Base-by-base conservation (phyloP, 2,329 filamentous ascomycete genomes). In the Mariannaea sp. region DNA sequence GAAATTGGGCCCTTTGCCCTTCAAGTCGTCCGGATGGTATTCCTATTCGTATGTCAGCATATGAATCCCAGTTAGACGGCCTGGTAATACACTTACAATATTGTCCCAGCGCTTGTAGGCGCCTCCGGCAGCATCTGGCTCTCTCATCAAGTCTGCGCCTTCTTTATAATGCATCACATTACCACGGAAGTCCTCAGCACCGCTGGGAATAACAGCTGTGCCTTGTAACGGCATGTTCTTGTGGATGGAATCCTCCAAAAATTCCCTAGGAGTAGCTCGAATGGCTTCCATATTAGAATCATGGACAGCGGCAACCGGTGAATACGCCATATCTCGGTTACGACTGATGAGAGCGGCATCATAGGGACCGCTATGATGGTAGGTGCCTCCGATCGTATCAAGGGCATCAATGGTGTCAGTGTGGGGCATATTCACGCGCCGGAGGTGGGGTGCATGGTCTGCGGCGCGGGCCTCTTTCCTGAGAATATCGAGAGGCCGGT, bases 361-460 rank as follows among this genome's bases (percentile, higher is more conserved):
- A 64, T 89, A 97, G 0, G 93, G 93, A 0, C 93, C 92, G 59
- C 88, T 90, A 65, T 97, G 93, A 71, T 97, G 93, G 71, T 96
- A 96, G 2, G 80, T 74, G 14, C 80, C 80, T 44, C 82, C 81
- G 33, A 80, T 71, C n/a, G 81, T 79, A 68, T 96, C 93, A 1
- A 97, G 83, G 5, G 78, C 76, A 70, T 97, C 93, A 65, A 97
- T 94, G 7, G 80, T 78, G 70, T 97, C 92, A 2, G 90, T 82
- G 20, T 86, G 82, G 13, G 87, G 79, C 64, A 86, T 77, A 65
- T 80, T 82, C 68, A 84, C 86, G 61, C 79, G 81, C 68, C 86
- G 88, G 63, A 80, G 81, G 41, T 89, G 79, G 69, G 88, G 86
- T 2, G 83, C 82, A 43, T 86, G 84, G 66, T 90, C 75, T n/a